Evolutionary conservation across 2,329 filamentous ascomycete genomes (phyloP), one percentile per base, ranked within the genome.

Genomic region (Claviceps sp.): DNA sequence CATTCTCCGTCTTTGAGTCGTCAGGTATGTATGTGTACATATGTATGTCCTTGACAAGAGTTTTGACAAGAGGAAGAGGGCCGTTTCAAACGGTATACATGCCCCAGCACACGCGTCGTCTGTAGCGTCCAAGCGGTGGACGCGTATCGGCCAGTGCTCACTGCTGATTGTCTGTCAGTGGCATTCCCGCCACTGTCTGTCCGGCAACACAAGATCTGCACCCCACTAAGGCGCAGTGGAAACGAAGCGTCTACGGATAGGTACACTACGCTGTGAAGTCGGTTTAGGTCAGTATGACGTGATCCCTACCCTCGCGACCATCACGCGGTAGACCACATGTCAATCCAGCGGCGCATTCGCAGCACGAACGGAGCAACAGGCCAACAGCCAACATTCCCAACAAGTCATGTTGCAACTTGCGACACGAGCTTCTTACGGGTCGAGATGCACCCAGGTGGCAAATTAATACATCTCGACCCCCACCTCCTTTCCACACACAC

Each of bases 201-300:
- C 22, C 42, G 14, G 13, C 42, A n/a, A n/a, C 37, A 34, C 29
- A 34, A 34, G 29, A 34, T 34, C 29, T 34, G 29, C 38, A 17
- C 38, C n/a, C 38, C 38, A 40, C 38, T 17, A 16, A n/a, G 5
- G 38, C 38, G 38, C 16, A 16, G 38, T n/a, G 38, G 8, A 17
- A 16, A 40, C 5, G n/a, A 40, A 13, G 13, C 43, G 42, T 16
- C 7, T 44, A 7, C 20, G 20, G 20, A 20, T n/a, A n/a, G n/a
- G 20, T 20, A 20, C 20, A n/a, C 20, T 20, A 20, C 6, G 5
- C 20, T 26, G 29, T 11, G 9, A 34, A 34, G 9, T 11, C 20
- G 6, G 9, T 45, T 45, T 38, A 17, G 49, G 16, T 45, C 42
- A 45, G 42, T 45, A 50, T 45, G 49, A 50, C 49, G 49, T 37